These are phyloP conservation scores for Fulvia fulva DNA, from an alignment of 2,329 filamentous ascomycete species.

Conservation along the genomic window DNA sequence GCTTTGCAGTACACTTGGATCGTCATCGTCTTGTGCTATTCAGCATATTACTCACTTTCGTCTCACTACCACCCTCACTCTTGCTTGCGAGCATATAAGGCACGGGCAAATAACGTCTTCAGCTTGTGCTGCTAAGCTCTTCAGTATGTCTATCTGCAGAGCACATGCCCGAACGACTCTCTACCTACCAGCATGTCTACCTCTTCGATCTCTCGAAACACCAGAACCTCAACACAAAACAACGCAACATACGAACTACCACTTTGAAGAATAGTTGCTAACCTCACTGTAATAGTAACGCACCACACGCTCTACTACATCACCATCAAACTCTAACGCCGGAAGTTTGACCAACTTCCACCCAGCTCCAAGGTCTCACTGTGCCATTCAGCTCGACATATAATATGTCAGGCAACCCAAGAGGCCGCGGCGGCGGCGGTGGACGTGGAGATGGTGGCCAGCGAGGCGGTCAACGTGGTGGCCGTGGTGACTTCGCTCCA, in stretches of 20 bases:
- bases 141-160: not conserved
- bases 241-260: not conserved
- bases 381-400: not conserved
- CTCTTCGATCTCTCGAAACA: too few relatives aligned
- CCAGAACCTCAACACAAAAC: not conserved
- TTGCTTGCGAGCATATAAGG: not conserved
- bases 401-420: conserved; percentile 21
- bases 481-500: conserved; percentile 29
- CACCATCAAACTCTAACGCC: not conserved
- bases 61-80: not conserved
- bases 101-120: not conserved
- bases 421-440: conserved; percentile 16
- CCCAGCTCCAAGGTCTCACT: not conserved
- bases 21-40: not conserved
- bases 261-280: too few relatives aligned
- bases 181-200: too few relatives aligned
- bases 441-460: conserved; percentile 12
- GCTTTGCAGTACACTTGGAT: not conserved
- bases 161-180: not conserved
- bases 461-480: conserved; percentile 18
- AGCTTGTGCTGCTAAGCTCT: not conserved
- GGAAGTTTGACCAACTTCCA: not conserved
- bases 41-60: not conserved
- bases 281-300: too few relatives aligned
- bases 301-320: too few relatives aligned